Evolutionary conservation across 2,329 filamentous ascomycete genomes (phyloP).

Genomic region (Zymoseptoria ardabiliae): DNA sequence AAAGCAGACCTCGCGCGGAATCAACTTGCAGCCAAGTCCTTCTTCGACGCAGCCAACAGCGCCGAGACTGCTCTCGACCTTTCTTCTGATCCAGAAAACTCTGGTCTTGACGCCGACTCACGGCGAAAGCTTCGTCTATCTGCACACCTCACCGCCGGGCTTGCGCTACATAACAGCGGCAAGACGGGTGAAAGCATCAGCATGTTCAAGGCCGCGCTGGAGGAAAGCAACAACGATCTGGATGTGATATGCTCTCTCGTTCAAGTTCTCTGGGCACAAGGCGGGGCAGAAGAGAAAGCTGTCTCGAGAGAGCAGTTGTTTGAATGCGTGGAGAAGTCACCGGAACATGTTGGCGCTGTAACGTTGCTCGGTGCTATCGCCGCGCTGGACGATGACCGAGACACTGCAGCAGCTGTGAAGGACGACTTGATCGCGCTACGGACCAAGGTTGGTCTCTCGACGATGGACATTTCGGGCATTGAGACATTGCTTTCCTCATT

Average conservation of each 20-base stretch:
- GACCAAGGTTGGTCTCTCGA: conserved; percentile 53
- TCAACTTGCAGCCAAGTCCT: conserved; percentile 62
- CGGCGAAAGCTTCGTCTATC: conserved; percentile 69
- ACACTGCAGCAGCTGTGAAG: conserved; percentile 71
- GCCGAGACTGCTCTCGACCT: conserved; percentile 75
- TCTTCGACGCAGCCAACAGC: conserved; percentile 64
- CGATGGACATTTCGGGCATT: conserved; percentile 60
- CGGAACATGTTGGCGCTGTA: conserved; percentile 71
- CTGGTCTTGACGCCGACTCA: conserved; percentile 57
- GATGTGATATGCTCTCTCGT: conserved; percentile 83
- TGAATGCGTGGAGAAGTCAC: conserved; percentile 64
- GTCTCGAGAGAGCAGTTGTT: conserved; percentile 75
- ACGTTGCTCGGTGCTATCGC: conserved; percentile 79
- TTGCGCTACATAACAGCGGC: conserved; percentile 68
- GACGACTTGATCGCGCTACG: conserved; percentile 69
- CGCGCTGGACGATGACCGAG: conserved; percentile 68
- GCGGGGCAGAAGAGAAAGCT: conserved; percentile 63
- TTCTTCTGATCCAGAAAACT: conserved; percentile 59
- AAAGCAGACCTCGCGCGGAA: conserved; percentile 83
- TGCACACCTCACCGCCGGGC: conserved; percentile 74
- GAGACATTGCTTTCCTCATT: conserved; percentile 70
- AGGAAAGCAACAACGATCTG: conserved; percentile 67
- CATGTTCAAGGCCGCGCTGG: conserved; percentile 72
- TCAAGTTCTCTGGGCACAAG: conserved; percentile 89
- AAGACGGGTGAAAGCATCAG: conserved; percentile 62